These are phyloP conservation scores for Colletotrichum sublineola DNA, from an alignment of 2,329 filamentous ascomycete species.

Conservation along the genomic window DNA sequence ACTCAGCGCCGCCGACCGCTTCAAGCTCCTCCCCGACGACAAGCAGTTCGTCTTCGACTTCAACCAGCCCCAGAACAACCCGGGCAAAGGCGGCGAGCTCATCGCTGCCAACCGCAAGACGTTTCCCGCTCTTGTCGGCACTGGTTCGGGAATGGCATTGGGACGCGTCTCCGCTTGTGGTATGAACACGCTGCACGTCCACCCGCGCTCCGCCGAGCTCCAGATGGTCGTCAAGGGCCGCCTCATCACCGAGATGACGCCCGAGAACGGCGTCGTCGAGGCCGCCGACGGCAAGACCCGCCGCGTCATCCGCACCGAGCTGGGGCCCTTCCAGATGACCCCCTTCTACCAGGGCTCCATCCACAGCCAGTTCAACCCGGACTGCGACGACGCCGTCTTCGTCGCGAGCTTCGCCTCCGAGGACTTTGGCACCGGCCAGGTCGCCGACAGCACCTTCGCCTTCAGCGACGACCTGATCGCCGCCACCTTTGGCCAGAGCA, in stretches of 20 bases:
- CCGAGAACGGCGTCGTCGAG: slow-evolving; percentile 63
- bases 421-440: slow-evolving; percentile 65
- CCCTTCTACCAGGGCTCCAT: slow-evolving; percentile 67
- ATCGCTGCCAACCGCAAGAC: slow-evolving; percentile 67
- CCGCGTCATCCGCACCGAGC: slow-evolving; percentile 50
- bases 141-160: slow-evolving; percentile 61
- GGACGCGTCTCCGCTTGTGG: slow-evolving; percentile 66
- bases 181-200: slow-evolving; percentile 69
- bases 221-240: slow-evolving; percentile 64
- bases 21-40: slow-evolving; percentile 58
- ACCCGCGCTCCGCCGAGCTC: slow-evolving; percentile 67
- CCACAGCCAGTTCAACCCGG: slow-evolving; percentile 70
- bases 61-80: slow-evolving; percentile 49
- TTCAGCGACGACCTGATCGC: slow-evolving; percentile 60
- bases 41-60: slow-evolving; percentile 65
- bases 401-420: slow-evolving; percentile 64
- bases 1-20: slow-evolving; percentile 58
- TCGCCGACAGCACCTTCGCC: slow-evolving; percentile 64
- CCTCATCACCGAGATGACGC: slow-evolving; percentile 65
- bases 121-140: slow-evolving; percentile 69
- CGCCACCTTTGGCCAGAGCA: slow-evolving; percentile 60
- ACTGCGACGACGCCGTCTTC: slow-evolving; percentile 64
- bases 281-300: slow-evolving; percentile 51
- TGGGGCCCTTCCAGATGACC: slow-evolving; percentile 62
- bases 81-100: slow-evolving; percentile 61